Evolutionary conservation across 2,329 filamentous ascomycete genomes (phyloP).

Genomic region (Xylariales sp.): DNA sequence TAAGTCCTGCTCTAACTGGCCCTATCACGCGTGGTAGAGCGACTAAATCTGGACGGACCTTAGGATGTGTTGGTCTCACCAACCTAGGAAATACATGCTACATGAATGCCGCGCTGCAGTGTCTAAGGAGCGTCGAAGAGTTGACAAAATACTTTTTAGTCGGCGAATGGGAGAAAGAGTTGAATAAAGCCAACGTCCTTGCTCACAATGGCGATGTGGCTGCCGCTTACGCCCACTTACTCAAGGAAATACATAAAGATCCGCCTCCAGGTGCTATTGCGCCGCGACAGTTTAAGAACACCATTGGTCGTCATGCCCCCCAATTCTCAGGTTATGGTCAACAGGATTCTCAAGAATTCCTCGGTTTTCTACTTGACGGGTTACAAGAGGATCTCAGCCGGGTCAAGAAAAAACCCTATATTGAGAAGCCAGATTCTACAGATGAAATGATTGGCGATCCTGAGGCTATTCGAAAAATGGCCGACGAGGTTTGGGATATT

Average conservation of each 20-base stretch:
- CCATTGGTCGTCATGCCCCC: conserved; percentile 82
- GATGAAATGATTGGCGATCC: conserved; percentile 92
- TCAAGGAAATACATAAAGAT: conserved; percentile 82
- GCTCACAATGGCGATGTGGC: conserved; percentile 89
- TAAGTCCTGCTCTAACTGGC: conserved; percentile 71
- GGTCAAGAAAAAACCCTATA: conserved; percentile 94
- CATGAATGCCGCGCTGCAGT: conserved; percentile 98
- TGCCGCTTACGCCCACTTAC: conserved; percentile 80
- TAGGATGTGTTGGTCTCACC: conserved; percentile 83
- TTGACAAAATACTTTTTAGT: conserved; percentile 90
- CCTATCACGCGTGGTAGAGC: conserved; percentile 77
- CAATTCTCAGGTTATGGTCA: conserved; percentile 95
- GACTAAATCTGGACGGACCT: conserved; percentile 74
- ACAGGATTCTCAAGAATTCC: conserved; percentile 96
- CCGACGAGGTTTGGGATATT: conserved; percentile 89
- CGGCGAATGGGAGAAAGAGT: conserved; percentile 78
- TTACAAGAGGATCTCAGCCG: conserved; percentile 95
- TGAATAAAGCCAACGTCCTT: conserved; percentile 87
- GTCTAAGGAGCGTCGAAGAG: conserved; percentile 92
- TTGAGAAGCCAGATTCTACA: conserved; percentile 96
- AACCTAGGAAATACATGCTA: conserved; percentile 99
- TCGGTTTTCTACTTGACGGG: conserved; percentile 93
- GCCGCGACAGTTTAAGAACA: conserved; percentile 84
- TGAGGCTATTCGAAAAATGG: conserved; percentile 83
- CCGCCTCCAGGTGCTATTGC: conserved; percentile 74